phyloP scores from a whole-genome alignment of 2,329 filamentous ascomycete genomes.

The Penicillium rolfsii region DNA sequence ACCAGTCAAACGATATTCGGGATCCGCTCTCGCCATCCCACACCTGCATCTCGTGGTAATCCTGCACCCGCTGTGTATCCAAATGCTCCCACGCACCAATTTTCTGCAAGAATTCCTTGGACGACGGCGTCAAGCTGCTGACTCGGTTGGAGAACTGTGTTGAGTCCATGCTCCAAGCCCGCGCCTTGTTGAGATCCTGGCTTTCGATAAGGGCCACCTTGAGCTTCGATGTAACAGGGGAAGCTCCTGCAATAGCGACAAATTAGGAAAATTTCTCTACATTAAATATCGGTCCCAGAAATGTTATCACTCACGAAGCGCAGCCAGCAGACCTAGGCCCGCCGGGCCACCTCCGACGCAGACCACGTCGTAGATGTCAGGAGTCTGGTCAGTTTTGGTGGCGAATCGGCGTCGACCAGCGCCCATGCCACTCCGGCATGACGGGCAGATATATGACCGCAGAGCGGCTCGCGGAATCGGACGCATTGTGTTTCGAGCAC shows the following conservation, averaged over 20 bases:
- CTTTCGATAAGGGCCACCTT: conserved; percentile 88
- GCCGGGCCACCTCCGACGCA: conserved; percentile 89
- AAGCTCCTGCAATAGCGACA: conserved; percentile 62
- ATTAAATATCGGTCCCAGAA: not conserved
- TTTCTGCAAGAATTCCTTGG: conserved; percentile 76
- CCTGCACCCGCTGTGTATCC: conserved; percentile 72
- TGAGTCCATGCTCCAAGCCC: conserved; percentile 66
- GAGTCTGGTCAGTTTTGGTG: conserved; percentile 44
- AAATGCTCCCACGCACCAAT: conserved; percentile 87
- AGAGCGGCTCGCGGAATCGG: conserved; percentile 35
- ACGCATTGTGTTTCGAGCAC: conserved; percentile 37
- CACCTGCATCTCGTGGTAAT: conserved; percentile 95
- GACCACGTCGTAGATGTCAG: conserved; percentile 89
- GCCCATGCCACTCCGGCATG: conserved; percentile 39
- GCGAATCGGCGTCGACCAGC: conserved; percentile 37
- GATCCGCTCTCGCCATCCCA: conserved; percentile 94
- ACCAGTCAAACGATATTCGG: conserved; percentile 86
- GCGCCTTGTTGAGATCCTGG: conserved; percentile 75
- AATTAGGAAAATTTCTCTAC: conserved; percentile 6
- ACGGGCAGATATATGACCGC: conserved; percentile 47
- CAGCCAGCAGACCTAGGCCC: conserved; percentile 78
- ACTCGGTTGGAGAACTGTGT: conserved; percentile 88
- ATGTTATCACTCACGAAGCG: conserved; percentile 63
- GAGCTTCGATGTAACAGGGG: conserved; percentile 72
- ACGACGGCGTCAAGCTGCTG: conserved; percentile 89